A percentile compares a stretch with the other conserved stretches of the same genome.
Conservation (phyloP, 192 early-diverging fungal genomes). For the Geranomyces variabilis region DNA sequence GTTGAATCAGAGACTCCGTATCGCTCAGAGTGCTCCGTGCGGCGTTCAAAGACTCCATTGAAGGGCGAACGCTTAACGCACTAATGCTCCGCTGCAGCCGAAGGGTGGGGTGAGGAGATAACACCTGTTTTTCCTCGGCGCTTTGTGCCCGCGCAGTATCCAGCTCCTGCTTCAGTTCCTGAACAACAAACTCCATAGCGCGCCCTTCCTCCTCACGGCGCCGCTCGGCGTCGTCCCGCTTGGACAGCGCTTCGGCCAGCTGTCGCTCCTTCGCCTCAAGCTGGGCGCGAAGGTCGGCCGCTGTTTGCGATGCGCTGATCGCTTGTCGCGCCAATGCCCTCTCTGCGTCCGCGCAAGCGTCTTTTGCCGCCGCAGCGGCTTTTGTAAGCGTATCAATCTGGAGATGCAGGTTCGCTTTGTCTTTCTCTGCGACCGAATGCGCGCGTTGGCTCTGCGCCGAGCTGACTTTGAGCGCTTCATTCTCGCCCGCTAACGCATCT, state of each 20-base stretch:
- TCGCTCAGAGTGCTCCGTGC: background rate
- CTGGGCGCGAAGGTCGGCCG: slow-evolving; percentile 3
- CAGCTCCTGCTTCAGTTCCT: background rate
- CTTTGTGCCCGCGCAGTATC: slow-evolving; percentile 1
- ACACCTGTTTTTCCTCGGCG: background rate
- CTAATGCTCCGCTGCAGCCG: slow-evolving; percentile 3
- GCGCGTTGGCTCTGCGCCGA: background rate
- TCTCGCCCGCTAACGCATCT: background rate
- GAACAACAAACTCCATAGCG: background rate
- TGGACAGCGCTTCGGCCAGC: background rate
- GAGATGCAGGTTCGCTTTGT: no score
- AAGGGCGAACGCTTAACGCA: background rate
- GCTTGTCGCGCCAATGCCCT: background rate
- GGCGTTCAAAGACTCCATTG: background rate
- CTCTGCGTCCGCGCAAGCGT: background rate
- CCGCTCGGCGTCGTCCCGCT: background rate
- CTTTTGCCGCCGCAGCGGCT: background rate
- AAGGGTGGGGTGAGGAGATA: background rate
- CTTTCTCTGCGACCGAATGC: background rate
- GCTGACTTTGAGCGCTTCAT: background rate
- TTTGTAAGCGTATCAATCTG: background rate
- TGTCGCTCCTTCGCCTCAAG: background rate
- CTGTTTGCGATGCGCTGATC: no score
- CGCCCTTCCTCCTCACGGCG: background rate
- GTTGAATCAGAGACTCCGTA: slow-evolving; percentile 6